These are phyloP conservation scores for Alternaria atra DNA, from an alignment of 2,329 filamentous ascomycete genomes.

Conservation along the genomic window DNA sequence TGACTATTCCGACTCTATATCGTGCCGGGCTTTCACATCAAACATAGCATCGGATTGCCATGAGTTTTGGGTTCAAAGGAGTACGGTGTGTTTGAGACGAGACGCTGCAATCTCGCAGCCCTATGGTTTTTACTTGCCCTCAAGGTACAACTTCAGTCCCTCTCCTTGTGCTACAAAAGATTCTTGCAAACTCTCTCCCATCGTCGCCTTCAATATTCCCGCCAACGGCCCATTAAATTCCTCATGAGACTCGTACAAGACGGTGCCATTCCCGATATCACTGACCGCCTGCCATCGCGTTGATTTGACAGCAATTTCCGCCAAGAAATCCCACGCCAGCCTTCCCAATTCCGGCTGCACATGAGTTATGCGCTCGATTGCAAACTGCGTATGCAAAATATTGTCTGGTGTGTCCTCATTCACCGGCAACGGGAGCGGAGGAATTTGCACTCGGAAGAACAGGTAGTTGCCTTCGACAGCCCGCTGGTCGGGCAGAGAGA, in stretches of 20 bases:
- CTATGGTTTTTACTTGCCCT: neutral
- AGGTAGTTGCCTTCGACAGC: slow-evolving; percentile 35
- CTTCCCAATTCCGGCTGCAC: slow-evolving; percentile 37
- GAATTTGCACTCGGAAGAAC: slow-evolving; percentile 41
- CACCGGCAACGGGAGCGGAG: slow-evolving; percentile 41
- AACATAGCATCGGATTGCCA: neutral
- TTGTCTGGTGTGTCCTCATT: slow-evolving; percentile 37
- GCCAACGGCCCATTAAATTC: slow-evolving; percentile 36
- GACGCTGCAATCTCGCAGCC: neutral
- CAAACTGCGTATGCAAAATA: slow-evolving; percentile 30
- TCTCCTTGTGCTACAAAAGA: slow-evolving; percentile 40
- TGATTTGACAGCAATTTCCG: slow-evolving; percentile 22
- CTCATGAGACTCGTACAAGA: slow-evolving; percentile 45
- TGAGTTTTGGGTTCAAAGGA: neutral
- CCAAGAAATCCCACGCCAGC: slow-evolving; percentile 37
- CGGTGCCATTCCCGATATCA: slow-evolving; percentile 29
- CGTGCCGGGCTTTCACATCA: neutral
- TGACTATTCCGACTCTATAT: neutral
- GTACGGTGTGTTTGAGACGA: neutral
- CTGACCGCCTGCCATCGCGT: slow-evolving; percentile 44
- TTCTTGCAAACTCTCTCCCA: slow-evolving; percentile 31
- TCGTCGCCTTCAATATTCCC: slow-evolving; percentile 16
- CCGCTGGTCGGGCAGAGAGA: slow-evolving; percentile 34
- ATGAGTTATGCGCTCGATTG: slow-evolving; percentile 41
- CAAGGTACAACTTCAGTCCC: slow-evolving; percentile 36